Percentiles rank a stretch among this genome's conserved stretches.
phyloP scores from a whole-genome alignment of 202 grass and related monocot genomes.

The Zoysia matrella region DNA sequence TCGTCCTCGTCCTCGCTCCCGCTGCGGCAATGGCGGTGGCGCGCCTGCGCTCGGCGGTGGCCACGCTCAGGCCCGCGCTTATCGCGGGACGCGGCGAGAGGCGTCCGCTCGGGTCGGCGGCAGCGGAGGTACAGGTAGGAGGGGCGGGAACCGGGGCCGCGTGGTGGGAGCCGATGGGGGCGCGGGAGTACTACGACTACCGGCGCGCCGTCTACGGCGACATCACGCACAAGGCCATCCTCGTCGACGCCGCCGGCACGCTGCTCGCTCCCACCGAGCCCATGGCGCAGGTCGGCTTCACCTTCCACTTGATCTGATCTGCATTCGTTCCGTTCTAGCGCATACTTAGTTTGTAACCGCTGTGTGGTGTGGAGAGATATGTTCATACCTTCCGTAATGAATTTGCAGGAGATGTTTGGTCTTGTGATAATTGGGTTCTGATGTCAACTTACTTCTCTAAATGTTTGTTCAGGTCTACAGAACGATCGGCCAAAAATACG shows the following conservation, averaged over 20 bases:
- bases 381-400: neutral
- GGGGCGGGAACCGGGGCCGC: neutral
- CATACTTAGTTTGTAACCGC: neutral
- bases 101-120: conserved; percentile 27
- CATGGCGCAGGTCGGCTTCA: conserved; percentile 38
- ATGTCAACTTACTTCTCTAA: too few relatives aligned
- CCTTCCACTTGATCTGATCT: conserved; percentile 25
- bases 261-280: too few relatives aligned
- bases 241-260: too few relatives aligned
- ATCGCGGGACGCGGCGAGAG: neutral
- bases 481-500: too few relatives aligned
- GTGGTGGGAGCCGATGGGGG: conserved; percentile 67
- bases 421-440: too few relatives aligned
- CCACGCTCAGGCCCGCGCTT: conserved; percentile 7
- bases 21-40: conserved; percentile 19
- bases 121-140: conserved; percentile 17
- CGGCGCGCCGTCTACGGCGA: too few relatives aligned
- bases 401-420: neutral
- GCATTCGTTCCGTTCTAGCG: neutral
- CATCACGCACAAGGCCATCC: too few relatives aligned
- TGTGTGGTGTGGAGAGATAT: conserved; percentile 17
- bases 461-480: too few relatives aligned
- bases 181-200: conserved; percentile 69
- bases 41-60: conserved; percentile 39
- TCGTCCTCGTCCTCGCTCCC: neutral